These are phyloP conservation scores for Saturnispora hagleri DNA, from an alignment of 805 yeast genomes.

Conservation along the genomic window DNA sequence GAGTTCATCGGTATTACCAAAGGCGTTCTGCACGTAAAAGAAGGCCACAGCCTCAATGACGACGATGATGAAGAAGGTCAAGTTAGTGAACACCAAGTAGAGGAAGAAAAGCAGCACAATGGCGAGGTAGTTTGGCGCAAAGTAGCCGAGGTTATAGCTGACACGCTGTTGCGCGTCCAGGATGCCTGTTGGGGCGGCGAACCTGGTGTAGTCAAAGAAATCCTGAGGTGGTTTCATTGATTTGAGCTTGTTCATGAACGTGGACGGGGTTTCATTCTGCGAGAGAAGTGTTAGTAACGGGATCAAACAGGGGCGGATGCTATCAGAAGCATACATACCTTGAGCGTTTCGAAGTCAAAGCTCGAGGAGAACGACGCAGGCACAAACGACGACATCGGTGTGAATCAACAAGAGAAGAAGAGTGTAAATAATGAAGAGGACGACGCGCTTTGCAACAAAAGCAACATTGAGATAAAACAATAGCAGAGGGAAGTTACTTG, in stretches of 20 bases:
- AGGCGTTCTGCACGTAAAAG: slow-evolving; percentile 31
- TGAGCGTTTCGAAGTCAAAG: slow-evolving; percentile 27
- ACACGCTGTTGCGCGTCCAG: slow-evolving; percentile 80
- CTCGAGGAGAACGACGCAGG: slow-evolving; percentile 29
- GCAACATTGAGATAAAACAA: not conserved
- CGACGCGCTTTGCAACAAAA: not conserved
- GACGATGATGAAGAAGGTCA: slow-evolving; percentile 70
- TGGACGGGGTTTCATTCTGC: slow-evolving; percentile 27
- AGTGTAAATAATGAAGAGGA: not conserved
- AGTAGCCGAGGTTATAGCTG: slow-evolving; percentile 74
- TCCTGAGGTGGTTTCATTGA: slow-evolving; percentile 79
- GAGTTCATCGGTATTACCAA: slow-evolving; percentile 21
- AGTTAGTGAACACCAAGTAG: slow-evolving; percentile 78
- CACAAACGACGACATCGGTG: slow-evolving; percentile 25
- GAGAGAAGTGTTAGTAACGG: not conserved
- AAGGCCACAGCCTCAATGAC: slow-evolving; percentile 34
- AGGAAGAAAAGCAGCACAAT: slow-evolving; percentile 58
- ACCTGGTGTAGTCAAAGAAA: slow-evolving; percentile 77
- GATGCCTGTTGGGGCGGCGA: slow-evolving; percentile 76
- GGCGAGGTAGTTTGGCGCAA: slow-evolving; percentile 73
- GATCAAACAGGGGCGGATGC: not conserved
- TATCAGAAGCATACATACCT: slow-evolving; percentile 15
- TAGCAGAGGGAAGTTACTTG: too few relatives aligned
- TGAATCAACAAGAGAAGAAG: not conserved
- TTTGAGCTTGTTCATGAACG: slow-evolving; percentile 53